phyloP scores from a whole-genome alignment of 2,329 filamentous ascomycete species.

The Sarocladium brachiariae region DNA sequence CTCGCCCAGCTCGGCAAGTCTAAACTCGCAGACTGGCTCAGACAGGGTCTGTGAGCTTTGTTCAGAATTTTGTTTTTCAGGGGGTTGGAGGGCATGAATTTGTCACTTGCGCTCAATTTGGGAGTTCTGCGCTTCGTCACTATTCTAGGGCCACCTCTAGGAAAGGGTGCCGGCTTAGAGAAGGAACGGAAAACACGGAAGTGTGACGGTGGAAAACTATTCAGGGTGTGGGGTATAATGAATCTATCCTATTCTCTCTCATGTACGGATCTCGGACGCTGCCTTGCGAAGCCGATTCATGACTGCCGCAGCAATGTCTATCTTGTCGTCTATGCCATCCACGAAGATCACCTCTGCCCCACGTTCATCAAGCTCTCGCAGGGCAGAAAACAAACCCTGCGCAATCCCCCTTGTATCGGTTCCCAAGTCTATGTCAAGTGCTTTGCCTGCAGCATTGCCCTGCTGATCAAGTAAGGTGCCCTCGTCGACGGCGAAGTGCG shows the following conservation, averaged over 20 bases:
- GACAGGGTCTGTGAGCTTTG: slow-evolving; percentile 62
- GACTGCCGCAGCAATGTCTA: slow-evolving; percentile 77
- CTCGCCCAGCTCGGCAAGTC: slow-evolving; percentile 89
- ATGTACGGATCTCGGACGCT: slow-evolving; percentile 52
- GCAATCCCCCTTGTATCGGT: slow-evolving; percentile 67
- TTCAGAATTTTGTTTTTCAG: slow-evolving; percentile 9
- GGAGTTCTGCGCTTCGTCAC: background rate
- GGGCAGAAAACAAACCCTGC: slow-evolving; percentile 77
- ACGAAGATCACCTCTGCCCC: slow-evolving; percentile 81
- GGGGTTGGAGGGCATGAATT: background rate
- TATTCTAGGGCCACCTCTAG: background rate
- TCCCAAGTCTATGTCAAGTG: slow-evolving; percentile 70
- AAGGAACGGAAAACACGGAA: slow-evolving; percentile 1
- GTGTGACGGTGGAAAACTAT: background rate
- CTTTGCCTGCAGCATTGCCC: slow-evolving; percentile 28
- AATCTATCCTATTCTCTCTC: slow-evolving; percentile 25
- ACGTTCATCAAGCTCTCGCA: slow-evolving; percentile 76
- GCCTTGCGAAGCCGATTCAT: slow-evolving; percentile 81
- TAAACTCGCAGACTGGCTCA: slow-evolving; percentile 83
- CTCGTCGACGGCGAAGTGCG: slow-evolving; percentile 34
- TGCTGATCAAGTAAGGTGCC: slow-evolving; percentile 29
- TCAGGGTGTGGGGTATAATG: slow-evolving; percentile 14
- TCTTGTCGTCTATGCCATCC: slow-evolving; percentile 75
- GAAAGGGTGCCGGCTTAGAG: background rate
- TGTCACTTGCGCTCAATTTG: background rate